Evolutionary conservation across 352 stramenopile genomes (phyloP).

Genomic region (Globisporangium solare): DNA sequence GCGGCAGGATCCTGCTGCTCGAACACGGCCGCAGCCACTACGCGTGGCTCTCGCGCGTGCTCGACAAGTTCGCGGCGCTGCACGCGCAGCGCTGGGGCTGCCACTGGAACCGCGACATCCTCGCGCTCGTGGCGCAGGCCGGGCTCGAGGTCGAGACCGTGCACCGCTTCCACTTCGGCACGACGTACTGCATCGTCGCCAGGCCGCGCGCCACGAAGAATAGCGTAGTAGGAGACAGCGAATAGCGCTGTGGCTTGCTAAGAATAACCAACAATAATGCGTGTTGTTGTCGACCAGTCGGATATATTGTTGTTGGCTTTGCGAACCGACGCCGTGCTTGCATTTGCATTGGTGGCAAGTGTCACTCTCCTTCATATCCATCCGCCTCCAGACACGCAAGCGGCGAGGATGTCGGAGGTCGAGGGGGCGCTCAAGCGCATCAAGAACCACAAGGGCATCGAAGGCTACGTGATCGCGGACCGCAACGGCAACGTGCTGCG

Average conservation of each 20-base stretch:
- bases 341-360: too few relatives aligned
- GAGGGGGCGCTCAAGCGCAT: conserved; percentile 95
- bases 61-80: conserved; percentile 91
- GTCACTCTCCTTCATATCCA: too few relatives aligned
- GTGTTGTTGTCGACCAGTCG: too few relatives aligned
- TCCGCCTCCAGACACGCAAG: too few relatives aligned
- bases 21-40: conserved; percentile 93
- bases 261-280: too few relatives aligned
- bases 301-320: neutral
- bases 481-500: conserved; percentile 87
- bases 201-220: conserved; percentile 19
- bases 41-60: conserved; percentile 83
- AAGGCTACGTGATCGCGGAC: conserved; percentile 94
- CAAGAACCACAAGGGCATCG: conserved; percentile 92
- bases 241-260: neutral
- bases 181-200: conserved; percentile 89
- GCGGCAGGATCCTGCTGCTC: conserved; percentile 89
- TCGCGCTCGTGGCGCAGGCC: conserved; percentile 76
- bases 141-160: conserved; percentile 85
- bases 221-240: neutral
- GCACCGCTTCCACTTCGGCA: conserved; percentile 94
- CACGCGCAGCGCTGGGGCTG: conserved; percentile 95
- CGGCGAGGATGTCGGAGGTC: conserved; percentile 74
- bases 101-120: conserved; percentile 95
- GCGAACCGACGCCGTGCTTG: too few relatives aligned